phyloP scores from a whole-genome alignment of 345 rosid genomes.

The Litchi chinensis region DNA sequence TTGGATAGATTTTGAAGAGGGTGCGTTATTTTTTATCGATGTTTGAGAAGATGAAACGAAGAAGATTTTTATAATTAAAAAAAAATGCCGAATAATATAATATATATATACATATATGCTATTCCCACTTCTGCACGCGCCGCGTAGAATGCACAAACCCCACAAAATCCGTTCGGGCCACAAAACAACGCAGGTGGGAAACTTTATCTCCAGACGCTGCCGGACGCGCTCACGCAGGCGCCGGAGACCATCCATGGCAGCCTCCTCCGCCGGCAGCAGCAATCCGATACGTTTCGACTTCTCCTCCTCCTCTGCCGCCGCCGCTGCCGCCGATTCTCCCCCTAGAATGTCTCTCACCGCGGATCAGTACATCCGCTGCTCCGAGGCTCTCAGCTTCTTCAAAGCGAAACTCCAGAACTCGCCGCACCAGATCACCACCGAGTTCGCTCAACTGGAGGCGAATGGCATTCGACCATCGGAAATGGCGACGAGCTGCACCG shows the following conservation, averaged over 20 bases:
- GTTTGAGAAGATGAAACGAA: too few species aligned
- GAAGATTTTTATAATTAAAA: too few species aligned
- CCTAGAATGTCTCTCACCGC: slow-evolving; percentile 48
- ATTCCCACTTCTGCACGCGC: too few species aligned
- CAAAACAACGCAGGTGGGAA: slow-evolving; percentile 49
- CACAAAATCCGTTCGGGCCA: neutral
- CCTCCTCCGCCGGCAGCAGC: slow-evolving; percentile 32
- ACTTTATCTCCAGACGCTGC: slow-evolving; percentile 44
- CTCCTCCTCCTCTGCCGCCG: slow-evolving; percentile 49
- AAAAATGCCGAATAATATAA: too few species aligned
- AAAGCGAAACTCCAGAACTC: slow-evolving; percentile 38
- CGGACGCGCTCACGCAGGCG: slow-evolving; percentile 19
- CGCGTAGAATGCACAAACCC: neutral
- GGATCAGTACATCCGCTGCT: slow-evolving; percentile 65
- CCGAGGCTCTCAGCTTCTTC: slow-evolving; percentile 59
- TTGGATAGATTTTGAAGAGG: too few species aligned
- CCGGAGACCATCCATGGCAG: slow-evolving; percentile 55
- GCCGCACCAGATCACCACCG: slow-evolving; percentile 49
- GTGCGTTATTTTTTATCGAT: too few species aligned
- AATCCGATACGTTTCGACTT: slow-evolving; percentile 22
- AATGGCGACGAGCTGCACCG: slow-evolving; percentile 50
- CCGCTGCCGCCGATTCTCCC: slow-evolving; percentile 55
- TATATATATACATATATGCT: too few species aligned
- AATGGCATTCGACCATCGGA: slow-evolving; percentile 52
- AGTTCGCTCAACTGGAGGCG: slow-evolving; percentile 67